Evolutionary conservation across 2,329 filamentous ascomycete genomes (phyloP), one percentile per base, ranked within the genome.

Genomic region (Rhynchosporium agropyri): DNA sequence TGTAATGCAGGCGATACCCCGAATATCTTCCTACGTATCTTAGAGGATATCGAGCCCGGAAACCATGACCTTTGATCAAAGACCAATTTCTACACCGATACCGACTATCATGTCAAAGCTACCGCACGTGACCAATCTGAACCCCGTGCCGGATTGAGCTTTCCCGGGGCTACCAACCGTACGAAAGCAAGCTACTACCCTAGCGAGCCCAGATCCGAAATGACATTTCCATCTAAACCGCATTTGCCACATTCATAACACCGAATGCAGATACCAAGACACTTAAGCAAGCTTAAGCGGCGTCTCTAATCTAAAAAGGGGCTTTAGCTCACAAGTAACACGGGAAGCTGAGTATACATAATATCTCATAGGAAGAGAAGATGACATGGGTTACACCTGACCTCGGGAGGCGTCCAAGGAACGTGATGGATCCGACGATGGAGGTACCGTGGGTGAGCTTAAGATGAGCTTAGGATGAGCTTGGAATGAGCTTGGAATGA

Each of bases 331-430:
- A 45, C 10, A 36, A 36, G 33, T 40, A 10, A 54, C 28, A 36
- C 31, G 31, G 38, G 51, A 40, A 33, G 51, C 51, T 26, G 51
- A 42, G 20, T 20, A 20, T 20, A 20, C 20, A 20, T 20, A 20
- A 20, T 20, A 20, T 20, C 20, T 54, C 36, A 54, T 54, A 42
- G 51, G 51, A 42, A n/a, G 13, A 42, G n/a, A 38, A 54, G 51
- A 54, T 54, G 51, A 54, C 51, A 42, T 54, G n/a, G 26, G 20
- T 29, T 13, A 10, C 9, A 53, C 49, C 31, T 10, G 33, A 26
- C 46, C 43, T 46, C 20, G 43, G 28, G 28, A 49, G 46, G 48
- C 36, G 51, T 5, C 40, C n/a, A 29, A 54, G 40, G 13, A 3
- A 31, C 33, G 5, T 5, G 33, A 36, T 49, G 46, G 46, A 10